phyloP scores from a whole-genome alignment of 2,329 filamentous ascomycete genomes.

The Aspergillus spinulosporus region DNA sequence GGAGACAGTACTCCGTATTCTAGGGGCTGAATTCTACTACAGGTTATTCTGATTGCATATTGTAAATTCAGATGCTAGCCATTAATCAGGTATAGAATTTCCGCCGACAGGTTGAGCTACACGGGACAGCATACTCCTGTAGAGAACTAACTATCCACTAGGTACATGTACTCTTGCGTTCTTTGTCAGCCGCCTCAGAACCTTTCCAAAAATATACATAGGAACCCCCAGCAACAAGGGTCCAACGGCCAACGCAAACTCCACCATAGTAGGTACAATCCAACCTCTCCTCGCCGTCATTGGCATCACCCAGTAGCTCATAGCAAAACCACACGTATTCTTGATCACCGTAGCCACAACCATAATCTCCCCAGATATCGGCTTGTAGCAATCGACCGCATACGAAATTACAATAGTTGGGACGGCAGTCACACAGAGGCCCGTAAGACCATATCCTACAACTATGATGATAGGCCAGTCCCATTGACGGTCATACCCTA shows the following conservation, averaged over 20 bases:
- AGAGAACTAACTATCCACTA: too few relatives aligned
- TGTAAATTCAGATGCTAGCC: too few relatives aligned
- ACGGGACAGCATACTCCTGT: too few relatives aligned
- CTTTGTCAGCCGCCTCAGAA: neutral
- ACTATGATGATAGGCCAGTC: constrained; percentile 6
- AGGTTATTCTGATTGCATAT: too few relatives aligned
- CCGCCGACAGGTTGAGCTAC: too few relatives aligned
- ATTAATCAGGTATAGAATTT: too few relatives aligned
- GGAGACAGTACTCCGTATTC: too few relatives aligned
- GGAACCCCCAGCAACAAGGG: constrained; percentile 2
- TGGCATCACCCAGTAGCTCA: constrained; percentile 10
- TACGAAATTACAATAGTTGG: constrained; percentile 6
- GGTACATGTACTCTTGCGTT: neutral
- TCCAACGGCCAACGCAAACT: constrained; percentile 5
- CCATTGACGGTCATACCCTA: neutral
- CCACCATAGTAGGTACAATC: constrained; percentile 2
- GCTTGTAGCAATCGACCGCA: constrained; percentile 12
- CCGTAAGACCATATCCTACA: constrained; percentile 2
- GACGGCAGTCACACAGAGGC: constrained; percentile 2
- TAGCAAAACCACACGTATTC: constrained; percentile 10
- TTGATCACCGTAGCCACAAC: constrained; percentile 7
- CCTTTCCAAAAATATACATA: constrained; percentile 6
- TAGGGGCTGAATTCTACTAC: too few relatives aligned
- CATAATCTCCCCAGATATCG: constrained; percentile 10
- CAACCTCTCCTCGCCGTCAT: neutral